Evolutionary conservation across 495 filamentous ascomycete species (phyloP), one percentile per base, ranked within the genome.

Genomic region (Xylaria telfairii): DNA sequence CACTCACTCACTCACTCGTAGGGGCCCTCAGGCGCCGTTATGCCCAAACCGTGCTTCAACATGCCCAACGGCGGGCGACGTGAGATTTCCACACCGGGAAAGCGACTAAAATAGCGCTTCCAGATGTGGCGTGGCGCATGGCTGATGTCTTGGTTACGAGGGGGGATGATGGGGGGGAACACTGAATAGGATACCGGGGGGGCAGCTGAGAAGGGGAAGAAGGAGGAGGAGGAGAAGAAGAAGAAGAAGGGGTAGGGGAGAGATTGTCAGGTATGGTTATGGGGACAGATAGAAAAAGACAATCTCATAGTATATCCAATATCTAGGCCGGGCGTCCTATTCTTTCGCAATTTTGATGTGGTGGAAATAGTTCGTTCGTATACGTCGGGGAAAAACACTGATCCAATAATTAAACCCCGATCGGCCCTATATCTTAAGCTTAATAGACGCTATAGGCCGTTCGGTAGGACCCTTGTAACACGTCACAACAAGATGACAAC

Each of bases 21-120:
- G 49, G 30, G 57, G 46, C 39, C n/a, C 37, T 42, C 57, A 67
- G 34, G 42, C 54, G 67, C 67, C 67, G 67, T 69, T 69, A 69
- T 69, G 42, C 24, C 57, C 56, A 17, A 69, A 17, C 54, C 42
- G 65, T 34, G 39, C 39, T 24, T 60, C 56, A 46, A 49, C 24
- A 6, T 30, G 8, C 17, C 26, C 51, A 59, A 59, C 65, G 65
- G 65, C 51, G 37, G 37, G 49, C 51, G 51, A 59, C n/a, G 39
- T 28, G 65, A 44, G 26, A 37, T 21, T 69, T 61, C 44, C 56
- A 69, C 67, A 63, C 67, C 32, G 37, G 59, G 54, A 49, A 63
- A 51, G 21, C 42, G 57, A 41, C 54, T 37, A 61, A 69, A 41
- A 39, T 62, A 53, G 54, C 44, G 67, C 42, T 44, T 44, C 67